A percentile compares a stretch with the other conserved stretches of the same genome.
These are phyloP conservation scores for Leccinum rimulosum DNA, from an alignment of 768 basidiomycete genomes.

Conservation along the genomic window DNA sequence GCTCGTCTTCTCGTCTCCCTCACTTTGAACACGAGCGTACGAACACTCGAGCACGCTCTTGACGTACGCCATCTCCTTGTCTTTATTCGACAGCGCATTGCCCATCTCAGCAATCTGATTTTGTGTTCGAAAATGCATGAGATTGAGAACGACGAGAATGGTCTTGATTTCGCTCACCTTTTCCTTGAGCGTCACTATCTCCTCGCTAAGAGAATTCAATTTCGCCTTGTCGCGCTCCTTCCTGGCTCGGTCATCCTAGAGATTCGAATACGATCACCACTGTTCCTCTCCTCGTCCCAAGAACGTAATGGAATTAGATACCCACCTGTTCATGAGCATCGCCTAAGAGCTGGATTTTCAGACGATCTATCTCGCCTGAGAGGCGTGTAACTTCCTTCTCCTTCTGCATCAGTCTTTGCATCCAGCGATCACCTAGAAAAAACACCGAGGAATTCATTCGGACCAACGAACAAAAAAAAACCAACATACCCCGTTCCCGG, in stretches of 20 bases:
- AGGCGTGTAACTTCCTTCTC: slow-evolving; percentile 82
- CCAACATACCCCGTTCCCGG: slow-evolving; percentile 53
- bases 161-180: slow-evolving; percentile 46
- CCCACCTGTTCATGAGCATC: slow-evolving; percentile 62
- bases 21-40: slow-evolving; percentile 69
- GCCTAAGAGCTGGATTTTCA: slow-evolving; percentile 54
- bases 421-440: slow-evolving; percentile 60
- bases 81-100: slow-evolving; percentile 44
- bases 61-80: slow-evolving; percentile 73
- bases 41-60: slow-evolving; percentile 88
- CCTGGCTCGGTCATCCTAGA: slow-evolving; percentile 68
- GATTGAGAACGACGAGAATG: neutral
- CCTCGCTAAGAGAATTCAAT: slow-evolving; percentile 69
- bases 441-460: neutral
- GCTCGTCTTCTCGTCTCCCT: slow-evolving; percentile 43
- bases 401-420: slow-evolving; percentile 78
- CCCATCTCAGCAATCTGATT: slow-evolving; percentile 56
- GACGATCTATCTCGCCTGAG: slow-evolving; percentile 64
- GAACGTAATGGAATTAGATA: neutral
- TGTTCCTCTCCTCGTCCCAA: neutral
- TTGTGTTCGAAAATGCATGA: neutral
- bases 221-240: slow-evolving; percentile 74
- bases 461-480: neutral
- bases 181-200: slow-evolving; percentile 66
- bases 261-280: neutral